These are phyloP conservation scores for Cryptococcus sp. DNA, from an alignment of 1,284 basidiomycete genomes.

Conservation along the genomic window DNA sequence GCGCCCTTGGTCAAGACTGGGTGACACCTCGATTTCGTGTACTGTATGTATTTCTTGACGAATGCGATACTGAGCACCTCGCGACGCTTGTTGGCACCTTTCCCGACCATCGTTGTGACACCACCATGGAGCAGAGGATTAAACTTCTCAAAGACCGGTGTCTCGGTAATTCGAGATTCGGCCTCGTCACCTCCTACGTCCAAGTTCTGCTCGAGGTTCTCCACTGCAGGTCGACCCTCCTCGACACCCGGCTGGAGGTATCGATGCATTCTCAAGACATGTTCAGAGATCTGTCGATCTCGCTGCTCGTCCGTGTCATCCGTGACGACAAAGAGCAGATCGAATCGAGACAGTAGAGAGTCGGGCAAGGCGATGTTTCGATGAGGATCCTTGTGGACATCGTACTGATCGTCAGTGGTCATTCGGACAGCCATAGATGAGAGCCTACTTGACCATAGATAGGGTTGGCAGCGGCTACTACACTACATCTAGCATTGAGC, in stretches of 20 bases:
- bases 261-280: conserved; percentile 95
- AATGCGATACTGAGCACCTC: conserved; percentile 92
- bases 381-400: conserved; percentile 99
- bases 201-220: conserved; percentile 82
- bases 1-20: conserved; percentile 88
- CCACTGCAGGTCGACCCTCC: conserved; percentile 81
- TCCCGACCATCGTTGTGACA: conserved; percentile 58
- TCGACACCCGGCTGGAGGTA: conserved; percentile 95
- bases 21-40: conserved; percentile 82
- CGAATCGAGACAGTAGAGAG: conserved; percentile 97
- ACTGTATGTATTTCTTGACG: conserved; percentile 98
- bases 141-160: conserved; percentile 90
- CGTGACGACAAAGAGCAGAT: conserved; percentile 95
- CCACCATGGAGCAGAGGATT: conserved; percentile 93
- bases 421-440: background rate
- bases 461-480: conserved; percentile 96
- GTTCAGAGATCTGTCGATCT: conserved; percentile 93
- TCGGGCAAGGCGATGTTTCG: conserved; percentile 98
- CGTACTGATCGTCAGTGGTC: conserved; percentile 61
- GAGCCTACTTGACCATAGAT: conserved; percentile 84
- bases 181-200: conserved; percentile 66
- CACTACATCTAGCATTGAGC: conserved; percentile 95
- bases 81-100: conserved; percentile 58
- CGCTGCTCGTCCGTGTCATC: conserved; percentile 95
- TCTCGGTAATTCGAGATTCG: conserved; percentile 57